phyloP scores from a whole-genome alignment of 176 grass and related monocot genomes.

The Aegilops umbellulata region DNA sequence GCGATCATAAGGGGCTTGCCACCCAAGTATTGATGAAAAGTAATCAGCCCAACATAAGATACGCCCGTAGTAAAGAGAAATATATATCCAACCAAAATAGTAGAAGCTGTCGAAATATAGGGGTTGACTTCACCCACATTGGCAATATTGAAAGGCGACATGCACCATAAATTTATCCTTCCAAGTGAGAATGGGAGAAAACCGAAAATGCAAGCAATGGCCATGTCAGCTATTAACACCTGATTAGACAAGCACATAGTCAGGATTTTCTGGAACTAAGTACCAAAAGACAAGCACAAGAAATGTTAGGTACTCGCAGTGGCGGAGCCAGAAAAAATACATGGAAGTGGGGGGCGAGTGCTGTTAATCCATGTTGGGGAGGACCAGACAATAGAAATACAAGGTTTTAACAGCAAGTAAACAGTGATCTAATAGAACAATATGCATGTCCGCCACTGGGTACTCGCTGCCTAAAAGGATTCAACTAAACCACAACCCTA shows the following conservation, averaged over 20 bases:
- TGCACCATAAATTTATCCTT: conserved; percentile 12
- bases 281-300: neutral
- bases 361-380: too few relatives aligned
- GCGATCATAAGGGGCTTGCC: conserved; percentile 3
- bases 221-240: conserved; percentile 30
- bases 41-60: conserved; percentile 2
- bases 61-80: neutral
- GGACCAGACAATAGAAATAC: too few relatives aligned
- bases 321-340: too few relatives aligned
- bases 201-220: conserved; percentile 14
- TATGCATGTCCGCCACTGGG: too few relatives aligned
- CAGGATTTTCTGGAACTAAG: neutral
- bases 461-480: neutral
- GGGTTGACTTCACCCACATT: neutral
- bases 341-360: too few relatives aligned
- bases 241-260: neutral
- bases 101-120: conserved; percentile 5
- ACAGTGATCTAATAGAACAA: too few relatives aligned
- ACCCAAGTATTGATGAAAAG: conserved; percentile 6
- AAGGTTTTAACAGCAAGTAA: too few relatives aligned
- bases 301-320: neutral
- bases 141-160: neutral
- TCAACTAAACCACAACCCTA: neutral
- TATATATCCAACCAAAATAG: conserved; percentile 26
- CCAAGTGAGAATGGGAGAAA: conserved; percentile 45